Conservation (phyloP, 108 stramenopile genomes). For the Epipyxis sp. region DNA sequence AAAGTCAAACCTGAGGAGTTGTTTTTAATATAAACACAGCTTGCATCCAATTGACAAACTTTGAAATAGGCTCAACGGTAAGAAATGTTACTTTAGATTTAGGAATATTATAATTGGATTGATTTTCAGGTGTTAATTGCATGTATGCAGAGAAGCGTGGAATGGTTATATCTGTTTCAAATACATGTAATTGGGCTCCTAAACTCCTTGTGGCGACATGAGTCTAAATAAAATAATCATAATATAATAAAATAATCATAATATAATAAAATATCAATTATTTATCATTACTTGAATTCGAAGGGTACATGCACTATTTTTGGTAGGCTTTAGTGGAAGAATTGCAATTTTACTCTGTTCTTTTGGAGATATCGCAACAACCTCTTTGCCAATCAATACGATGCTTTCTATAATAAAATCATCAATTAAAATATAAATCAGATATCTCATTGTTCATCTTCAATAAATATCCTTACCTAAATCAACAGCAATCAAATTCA, state of each 20-base stretch:
- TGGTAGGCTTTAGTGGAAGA: slow-evolving; percentile 8
- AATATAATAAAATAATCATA: too few relatives aligned
- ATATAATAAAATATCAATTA: too few relatives aligned
- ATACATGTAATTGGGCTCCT: slow-evolving; percentile 44
- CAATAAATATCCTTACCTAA: too few relatives aligned
- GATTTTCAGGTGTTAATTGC: neutral
- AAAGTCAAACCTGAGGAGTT: too few relatives aligned
- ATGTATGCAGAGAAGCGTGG: slow-evolving; percentile 45
- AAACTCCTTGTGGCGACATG: slow-evolving; percentile 46
- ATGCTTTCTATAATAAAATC: slow-evolving; percentile 53
- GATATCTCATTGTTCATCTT: too few relatives aligned
- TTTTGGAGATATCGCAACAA: neutral
- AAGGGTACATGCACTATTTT: slow-evolving; percentile 27
- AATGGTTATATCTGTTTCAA: slow-evolving; percentile 42
- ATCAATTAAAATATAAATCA: too few relatives aligned
- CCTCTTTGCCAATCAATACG: slow-evolving; percentile 43
- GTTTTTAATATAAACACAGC: too few relatives aligned
- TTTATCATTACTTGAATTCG: too few relatives aligned
- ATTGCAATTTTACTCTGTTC: neutral
- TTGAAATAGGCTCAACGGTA: too few relatives aligned
- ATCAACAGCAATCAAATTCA: slow-evolving; percentile 44
- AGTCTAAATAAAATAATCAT: too few relatives aligned
- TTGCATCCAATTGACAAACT: too few relatives aligned
- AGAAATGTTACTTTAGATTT: neutral
- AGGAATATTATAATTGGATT: neutral